phyloP scores from a whole-genome alignment of 176 grass and related monocot genomes.

The Dendrocalamus sinicus region DNA sequence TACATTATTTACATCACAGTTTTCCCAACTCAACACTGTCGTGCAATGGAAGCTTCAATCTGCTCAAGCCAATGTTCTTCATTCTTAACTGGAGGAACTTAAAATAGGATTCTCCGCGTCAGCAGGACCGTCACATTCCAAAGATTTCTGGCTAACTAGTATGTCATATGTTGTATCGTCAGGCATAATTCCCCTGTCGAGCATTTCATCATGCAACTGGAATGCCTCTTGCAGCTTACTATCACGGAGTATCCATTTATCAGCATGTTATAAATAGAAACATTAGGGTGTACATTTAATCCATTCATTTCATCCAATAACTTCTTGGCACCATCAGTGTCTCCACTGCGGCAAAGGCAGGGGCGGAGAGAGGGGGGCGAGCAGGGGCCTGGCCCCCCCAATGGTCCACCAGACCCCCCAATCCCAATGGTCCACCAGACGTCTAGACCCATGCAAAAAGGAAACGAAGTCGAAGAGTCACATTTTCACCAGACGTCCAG shows the following conservation, averaged over 20 bases:
- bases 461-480: too few relatives aligned
- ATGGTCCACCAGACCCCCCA: too few relatives aligned
- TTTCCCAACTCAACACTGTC: constrained; percentile 19
- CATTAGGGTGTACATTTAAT: constrained; percentile 66
- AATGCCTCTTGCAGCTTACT: constrained; percentile 75
- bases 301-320: constrained; percentile 78
- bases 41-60: constrained; percentile 14
- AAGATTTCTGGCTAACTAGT: constrained; percentile 50
- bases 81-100: constrained; percentile 25
- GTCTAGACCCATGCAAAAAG: too few relatives aligned
- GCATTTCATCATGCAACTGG: constrained; percentile 86
- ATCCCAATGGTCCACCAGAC: too few relatives aligned
- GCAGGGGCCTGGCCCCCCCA: too few relatives aligned
- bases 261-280: constrained; percentile 76
- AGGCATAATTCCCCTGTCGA: constrained; percentile 64
- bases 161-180: constrained; percentile 70
- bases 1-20: constrained; percentile 29
- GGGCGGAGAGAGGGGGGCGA: too few relatives aligned
- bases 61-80: neutral
- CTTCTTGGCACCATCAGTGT: constrained; percentile 66
- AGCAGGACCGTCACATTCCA: constrained; percentile 17
- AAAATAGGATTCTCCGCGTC: constrained; percentile 26
- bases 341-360: constrained; percentile 69
- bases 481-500: too few relatives aligned
- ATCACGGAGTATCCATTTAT: constrained; percentile 65